Percentiles rank a stretch among this genome's conserved stretches.
phyloP scores from a whole-genome alignment of 1,139 yeast genomes.

The Debaryomyces nepalensis region DNA sequence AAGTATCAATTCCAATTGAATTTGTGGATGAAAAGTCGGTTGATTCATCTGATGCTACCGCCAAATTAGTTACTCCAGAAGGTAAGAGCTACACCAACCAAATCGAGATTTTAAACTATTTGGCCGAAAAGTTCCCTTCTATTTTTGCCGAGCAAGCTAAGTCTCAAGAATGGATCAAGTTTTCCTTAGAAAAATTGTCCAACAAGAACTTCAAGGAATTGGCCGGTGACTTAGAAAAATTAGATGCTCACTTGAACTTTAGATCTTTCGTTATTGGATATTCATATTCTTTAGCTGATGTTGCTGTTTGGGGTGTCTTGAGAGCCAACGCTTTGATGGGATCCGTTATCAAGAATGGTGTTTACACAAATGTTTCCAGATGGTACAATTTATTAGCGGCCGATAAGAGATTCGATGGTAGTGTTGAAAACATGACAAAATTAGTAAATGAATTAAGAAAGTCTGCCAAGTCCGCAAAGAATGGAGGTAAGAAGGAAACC shows the following conservation, averaged over 20 bases:
- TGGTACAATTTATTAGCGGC: slow-evolving; percentile 83
- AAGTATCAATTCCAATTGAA: slow-evolving; percentile 57
- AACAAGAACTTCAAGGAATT: slow-evolving; percentile 89
- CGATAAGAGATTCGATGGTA: slow-evolving; percentile 65
- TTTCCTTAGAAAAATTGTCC: slow-evolving; percentile 70
- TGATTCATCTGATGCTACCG: slow-evolving; percentile 46
- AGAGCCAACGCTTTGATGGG: slow-evolving; percentile 94
- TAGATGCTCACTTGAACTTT: slow-evolving; percentile 84
- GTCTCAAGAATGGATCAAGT: slow-evolving; percentile 65
- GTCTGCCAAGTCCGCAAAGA: slow-evolving; percentile 54
- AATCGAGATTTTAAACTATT: slow-evolving; percentile 45
- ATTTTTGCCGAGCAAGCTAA: slow-evolving; percentile 34
- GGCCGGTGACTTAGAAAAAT: slow-evolving; percentile 73
- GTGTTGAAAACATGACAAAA: slow-evolving; percentile 69
- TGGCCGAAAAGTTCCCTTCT: slow-evolving; percentile 53
- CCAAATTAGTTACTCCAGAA: slow-evolving; percentile 49
- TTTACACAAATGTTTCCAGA: slow-evolving; percentile 61
- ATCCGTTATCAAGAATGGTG: slow-evolving; percentile 76
- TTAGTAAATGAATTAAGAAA: slow-evolving; percentile 77
- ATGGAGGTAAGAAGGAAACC: slow-evolving; percentile 70
- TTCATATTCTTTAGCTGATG: slow-evolving; percentile 72
- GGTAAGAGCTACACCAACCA: slow-evolving; percentile 51
- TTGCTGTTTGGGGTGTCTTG: slow-evolving; percentile 91
- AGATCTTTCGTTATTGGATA: slow-evolving; percentile 79
- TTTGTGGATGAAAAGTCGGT: slow-evolving; percentile 66